Percentiles rank a stretch among this genome's conserved stretches.
Conservation (phyloP, 2,329 filamentous ascomycete genomes). For the Chaetomium olivaceum region DNA sequence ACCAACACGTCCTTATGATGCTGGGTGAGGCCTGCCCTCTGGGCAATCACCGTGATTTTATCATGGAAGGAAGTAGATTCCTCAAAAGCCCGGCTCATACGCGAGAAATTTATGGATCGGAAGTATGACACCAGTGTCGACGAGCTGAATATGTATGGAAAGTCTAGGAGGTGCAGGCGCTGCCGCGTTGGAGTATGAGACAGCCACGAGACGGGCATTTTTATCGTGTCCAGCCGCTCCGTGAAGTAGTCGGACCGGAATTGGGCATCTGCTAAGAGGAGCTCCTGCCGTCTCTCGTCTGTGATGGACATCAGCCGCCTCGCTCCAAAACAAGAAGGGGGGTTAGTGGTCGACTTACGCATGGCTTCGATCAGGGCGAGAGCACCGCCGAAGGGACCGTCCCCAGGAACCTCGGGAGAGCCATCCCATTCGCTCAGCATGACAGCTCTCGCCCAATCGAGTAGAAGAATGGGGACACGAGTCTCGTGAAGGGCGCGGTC, state of each 20-base stretch:
- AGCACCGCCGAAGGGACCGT: conserved; percentile 74
- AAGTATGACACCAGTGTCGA: conserved; percentile 79
- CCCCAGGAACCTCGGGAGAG: conserved; percentile 65
- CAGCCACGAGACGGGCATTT: conserved; percentile 73
- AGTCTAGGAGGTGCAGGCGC: conserved; percentile 73
- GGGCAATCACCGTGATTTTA: conserved; percentile 57
- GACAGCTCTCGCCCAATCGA: conserved; percentile 74
- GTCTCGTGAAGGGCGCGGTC: conserved; percentile 60
- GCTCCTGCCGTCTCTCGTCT: conserved; percentile 63
- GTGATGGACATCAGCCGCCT: conserved; percentile 12
- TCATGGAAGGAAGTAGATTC: conserved; percentile 61
- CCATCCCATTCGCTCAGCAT: conserved; percentile 82
- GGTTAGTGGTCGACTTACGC: conserved; percentile 54
- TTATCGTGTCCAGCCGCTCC: conserved; percentile 71
- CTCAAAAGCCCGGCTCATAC: conserved; percentile 80
- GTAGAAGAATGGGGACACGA: conserved; percentile 55
- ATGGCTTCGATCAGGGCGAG: conserved; percentile 71
- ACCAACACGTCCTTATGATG: conserved; percentile 63
- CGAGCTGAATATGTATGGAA: conserved; percentile 75
- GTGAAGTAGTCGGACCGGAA: conserved; percentile 77
- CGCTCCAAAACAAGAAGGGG: not conserved
- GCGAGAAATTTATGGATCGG: conserved; percentile 80
- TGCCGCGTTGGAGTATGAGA: conserved; percentile 61
- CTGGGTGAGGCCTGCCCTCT: conserved; percentile 54
- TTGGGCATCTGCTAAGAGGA: conserved; percentile 66